A percentile compares a stretch with the other conserved stretches of the same genome.
Evolutionary conservation across 306 rosid genomes (phyloP).

Genomic region (Castanea crenata): DNA sequence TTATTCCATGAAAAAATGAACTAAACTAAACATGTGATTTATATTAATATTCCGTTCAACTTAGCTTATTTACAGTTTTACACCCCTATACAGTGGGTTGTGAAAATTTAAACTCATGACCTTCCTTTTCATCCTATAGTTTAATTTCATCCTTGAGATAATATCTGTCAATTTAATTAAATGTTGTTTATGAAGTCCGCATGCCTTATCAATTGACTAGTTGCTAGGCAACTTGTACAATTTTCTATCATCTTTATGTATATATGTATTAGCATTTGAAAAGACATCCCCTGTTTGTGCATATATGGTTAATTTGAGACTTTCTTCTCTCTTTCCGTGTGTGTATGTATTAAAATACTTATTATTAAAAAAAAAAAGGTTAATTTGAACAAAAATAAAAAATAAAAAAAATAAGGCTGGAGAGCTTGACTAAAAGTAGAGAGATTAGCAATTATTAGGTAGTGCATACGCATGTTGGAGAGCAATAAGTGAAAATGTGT

Average conservation of each 20-base stretch:
- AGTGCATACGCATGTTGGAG: background rate
- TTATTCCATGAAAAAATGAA: too few relatives aligned
- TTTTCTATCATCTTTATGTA: background rate
- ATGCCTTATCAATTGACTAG: background rate
- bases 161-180: background rate
- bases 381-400: too few relatives aligned
- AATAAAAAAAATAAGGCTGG: background rate
- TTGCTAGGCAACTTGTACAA: background rate
- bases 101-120: too few relatives aligned
- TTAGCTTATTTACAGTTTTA: too few relatives aligned
- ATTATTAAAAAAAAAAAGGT: too few relatives aligned
- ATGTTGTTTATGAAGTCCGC: background rate
- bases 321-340: too few relatives aligned
- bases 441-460: too few relatives aligned
- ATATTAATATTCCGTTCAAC: too few relatives aligned
- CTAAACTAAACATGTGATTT: too few relatives aligned
- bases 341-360: too few relatives aligned
- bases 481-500: too few relatives aligned
- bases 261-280: background rate
- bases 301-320: background rate
- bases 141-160: background rate
- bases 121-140: background rate
- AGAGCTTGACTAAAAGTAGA: background rate
- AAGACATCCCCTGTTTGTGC: background rate
- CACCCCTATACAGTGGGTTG: too few relatives aligned